Evolutionary conservation across 108 stramenopile genomes (phyloP).

Genomic region (Fragilariopsis cylindrus): DNA sequence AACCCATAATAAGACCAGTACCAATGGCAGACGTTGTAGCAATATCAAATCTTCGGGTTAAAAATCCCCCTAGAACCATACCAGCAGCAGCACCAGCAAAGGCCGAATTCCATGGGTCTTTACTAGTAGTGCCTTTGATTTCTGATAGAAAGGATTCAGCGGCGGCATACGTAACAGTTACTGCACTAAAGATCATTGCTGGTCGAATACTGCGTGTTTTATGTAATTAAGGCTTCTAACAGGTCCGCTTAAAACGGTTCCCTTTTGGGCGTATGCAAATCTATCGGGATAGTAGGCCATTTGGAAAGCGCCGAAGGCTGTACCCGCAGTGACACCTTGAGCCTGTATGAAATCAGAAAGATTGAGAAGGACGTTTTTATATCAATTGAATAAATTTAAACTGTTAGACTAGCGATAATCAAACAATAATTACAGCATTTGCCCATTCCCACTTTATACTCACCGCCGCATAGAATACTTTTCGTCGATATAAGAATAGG

Average conservation of each 20-base stretch:
- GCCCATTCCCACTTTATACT: background rate
- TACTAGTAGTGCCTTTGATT: constrained; percentile 31
- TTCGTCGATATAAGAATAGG: too few species aligned
- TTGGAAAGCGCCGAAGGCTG: constrained; percentile 27
- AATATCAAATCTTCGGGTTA: constrained; percentile 50
- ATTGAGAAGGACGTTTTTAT: background rate
- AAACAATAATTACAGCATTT: background rate
- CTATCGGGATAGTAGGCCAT: constrained; percentile 45
- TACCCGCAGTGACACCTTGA: constrained; percentile 34
- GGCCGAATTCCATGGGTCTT: constrained; percentile 44
- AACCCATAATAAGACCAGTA: constrained; percentile 43
- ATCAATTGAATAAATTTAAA: background rate
- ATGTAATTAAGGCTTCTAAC: constrained; percentile 25
- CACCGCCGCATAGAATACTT: constrained; percentile 28
- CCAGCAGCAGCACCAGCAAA: constrained; percentile 41
- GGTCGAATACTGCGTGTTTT: constrained; percentile 31
- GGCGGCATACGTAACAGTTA: constrained; percentile 33
- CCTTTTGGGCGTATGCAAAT: constrained; percentile 35
- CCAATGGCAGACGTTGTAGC: constrained; percentile 36
- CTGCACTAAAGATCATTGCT: constrained; percentile 28
- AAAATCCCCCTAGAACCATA: constrained; percentile 34
- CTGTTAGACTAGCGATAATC: background rate
- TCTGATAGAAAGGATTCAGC: constrained; percentile 36
- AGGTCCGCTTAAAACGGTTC: constrained; percentile 28
- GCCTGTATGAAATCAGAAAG: constrained; percentile 19